Evolutionary conservation across 1,284 basidiomycete species (phyloP), one percentile per base, ranked within the genome.

Genomic region (Boletellus deceptivus): DNA sequence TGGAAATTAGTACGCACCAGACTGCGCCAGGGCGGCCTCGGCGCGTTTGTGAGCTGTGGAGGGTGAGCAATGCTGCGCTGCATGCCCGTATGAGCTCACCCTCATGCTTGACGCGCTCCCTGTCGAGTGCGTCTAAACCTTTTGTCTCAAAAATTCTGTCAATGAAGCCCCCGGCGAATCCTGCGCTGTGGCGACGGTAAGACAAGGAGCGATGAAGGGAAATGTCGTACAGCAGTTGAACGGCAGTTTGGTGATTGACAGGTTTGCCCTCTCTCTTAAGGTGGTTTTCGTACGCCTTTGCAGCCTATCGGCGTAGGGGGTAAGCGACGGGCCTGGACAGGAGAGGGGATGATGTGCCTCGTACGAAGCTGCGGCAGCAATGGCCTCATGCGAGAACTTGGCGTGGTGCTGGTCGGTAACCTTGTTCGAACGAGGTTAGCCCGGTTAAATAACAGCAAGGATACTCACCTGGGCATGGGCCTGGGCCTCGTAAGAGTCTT

Each of bases 281-380:
- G 38, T 66, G 63, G 2, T 64, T 5, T 46, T 64, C 52, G 46
- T 69, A 66, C 1, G 54, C 56, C 38, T 70, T 70, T 4, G 63
- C 62, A 22, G 59, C 66, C 64, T 69, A 8, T n/a, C 13, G 16
- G n/a, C 17, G 25, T 13, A 18, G 34, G 8, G 8, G 17, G 24
- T 50, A 38, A 46, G 56, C 35, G 13, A 9, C 18, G 18, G 17
- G 14, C 9, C 18, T 24, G 24, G 4, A 40, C 4, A 17, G 9
- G 11, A 10, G 16, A 1, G 2, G 7, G 7, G 24, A 4, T 4
- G 0, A 18, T 24, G 24, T 48, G 50, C 67, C 52, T 65, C 64
- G 39, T 61, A 65, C 9, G 63, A 64, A 6, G 63, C 63, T 3
- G 67, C 63, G 8, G 43, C 61, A 2, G 60, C 61, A 43, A 66